Evolutionary conservation across 768 basidiomycete genomes (phyloP).

Genomic region (Suillus lakei): DNA sequence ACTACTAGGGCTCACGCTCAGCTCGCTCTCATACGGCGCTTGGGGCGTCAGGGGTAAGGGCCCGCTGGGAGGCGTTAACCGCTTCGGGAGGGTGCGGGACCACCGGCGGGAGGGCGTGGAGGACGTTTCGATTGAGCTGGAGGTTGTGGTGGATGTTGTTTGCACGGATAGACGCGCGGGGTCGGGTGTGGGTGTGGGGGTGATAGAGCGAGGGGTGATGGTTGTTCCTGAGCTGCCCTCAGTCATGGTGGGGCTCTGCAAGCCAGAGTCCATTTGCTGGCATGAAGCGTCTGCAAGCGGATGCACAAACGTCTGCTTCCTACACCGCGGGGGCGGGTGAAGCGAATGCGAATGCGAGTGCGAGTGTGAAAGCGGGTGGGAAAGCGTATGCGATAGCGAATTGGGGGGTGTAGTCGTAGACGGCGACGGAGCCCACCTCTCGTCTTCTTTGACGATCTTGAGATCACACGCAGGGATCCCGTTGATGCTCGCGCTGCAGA

Average conservation of each 20-base stretch:
- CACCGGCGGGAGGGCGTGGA: conserved; percentile 47
- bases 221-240: neutral
- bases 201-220: neutral
- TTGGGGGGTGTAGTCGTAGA: conserved; percentile 34
- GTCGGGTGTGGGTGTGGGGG: neutral
- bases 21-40: conserved; percentile 33
- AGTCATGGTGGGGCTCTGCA: conserved; percentile 3
- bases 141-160: neutral
- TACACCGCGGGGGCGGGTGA: conserved; percentile 38
- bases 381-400: conserved; percentile 26
- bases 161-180: conserved; percentile 1
- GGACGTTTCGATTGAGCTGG: conserved; percentile 29
- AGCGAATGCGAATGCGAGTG: conserved; percentile 35
- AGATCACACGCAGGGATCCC: conserved; percentile 34
- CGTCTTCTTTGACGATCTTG: conserved; percentile 45
- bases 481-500: conserved; percentile 2
- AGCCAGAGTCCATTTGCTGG: conserved; percentile 29
- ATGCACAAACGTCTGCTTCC: conserved; percentile 23
- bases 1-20: conserved; percentile 20
- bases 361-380: conserved; percentile 29
- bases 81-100: conserved; percentile 58
- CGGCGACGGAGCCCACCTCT: conserved; percentile 19
- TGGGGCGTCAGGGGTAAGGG: conserved; percentile 46
- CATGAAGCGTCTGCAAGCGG: conserved; percentile 14
- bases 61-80: conserved; percentile 61